Evolutionary conservation across 345 rosid genomes (phyloP).

Genomic region (Eucalyptus brandiana): DNA sequence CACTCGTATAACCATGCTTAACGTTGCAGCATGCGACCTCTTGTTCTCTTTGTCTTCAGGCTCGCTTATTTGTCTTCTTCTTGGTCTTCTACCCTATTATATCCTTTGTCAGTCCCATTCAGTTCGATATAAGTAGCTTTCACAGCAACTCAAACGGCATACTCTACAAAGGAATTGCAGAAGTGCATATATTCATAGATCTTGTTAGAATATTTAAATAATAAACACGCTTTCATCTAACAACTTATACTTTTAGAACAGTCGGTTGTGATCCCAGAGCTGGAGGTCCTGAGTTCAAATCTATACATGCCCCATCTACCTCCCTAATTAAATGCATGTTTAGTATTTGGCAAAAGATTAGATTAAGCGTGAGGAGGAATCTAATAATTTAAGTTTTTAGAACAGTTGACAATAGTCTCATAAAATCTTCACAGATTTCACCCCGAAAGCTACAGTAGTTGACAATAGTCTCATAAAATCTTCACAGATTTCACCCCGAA

Average conservation of each 20-base stretch:
- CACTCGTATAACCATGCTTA: neutral
- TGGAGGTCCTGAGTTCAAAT: rapidly evolving
- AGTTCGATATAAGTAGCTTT: neutral
- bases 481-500: too few relatives aligned
- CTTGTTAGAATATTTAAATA: neutral
- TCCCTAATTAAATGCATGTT: too few relatives aligned
- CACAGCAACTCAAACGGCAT: neutral
- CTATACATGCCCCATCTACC: rapidly evolving
- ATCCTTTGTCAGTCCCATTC: neutral
- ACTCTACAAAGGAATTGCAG: neutral
- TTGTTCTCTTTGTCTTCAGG: neutral
- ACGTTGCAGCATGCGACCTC: neutral
- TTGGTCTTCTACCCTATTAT: neutral
- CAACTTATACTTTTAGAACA: rapidly evolving
- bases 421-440: rapidly evolving
- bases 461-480: rapidly evolving
- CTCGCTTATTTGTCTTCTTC: neutral
- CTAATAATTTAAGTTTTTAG: too few relatives aligned
- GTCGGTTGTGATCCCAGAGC: rapidly evolving
- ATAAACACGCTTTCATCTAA: too few relatives aligned
- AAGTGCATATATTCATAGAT: neutral
- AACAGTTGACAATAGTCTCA: rapidly evolving
- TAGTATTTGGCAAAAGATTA: too few relatives aligned
- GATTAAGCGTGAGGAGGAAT: too few relatives aligned
- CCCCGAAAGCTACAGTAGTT: too few relatives aligned